Evolutionary conservation across 1,139 yeast genomes (phyloP), one percentile per base, ranked within the genome.

Genomic region (Lodderomyces jiufengensis): DNA sequence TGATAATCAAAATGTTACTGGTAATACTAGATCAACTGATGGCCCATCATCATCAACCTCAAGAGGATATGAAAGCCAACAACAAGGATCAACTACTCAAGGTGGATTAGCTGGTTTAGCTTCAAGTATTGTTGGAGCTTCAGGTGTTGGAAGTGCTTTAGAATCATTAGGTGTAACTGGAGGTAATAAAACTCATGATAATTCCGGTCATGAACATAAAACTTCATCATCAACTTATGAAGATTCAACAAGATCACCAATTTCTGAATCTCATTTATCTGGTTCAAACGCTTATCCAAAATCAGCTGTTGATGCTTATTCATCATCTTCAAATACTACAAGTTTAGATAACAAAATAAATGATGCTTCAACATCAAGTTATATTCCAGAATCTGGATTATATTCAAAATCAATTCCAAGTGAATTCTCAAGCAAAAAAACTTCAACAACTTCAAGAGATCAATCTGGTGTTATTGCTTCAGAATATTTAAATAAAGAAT

Each of bases 201-300:
- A 13, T 5, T 13, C 32, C 13, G 12, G 9, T 11, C 9, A 13
- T 5, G 33, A 11, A 9, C 18, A 9, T 8, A 23, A 30, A 10
- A n/a, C 21, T 12, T 10, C 18, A n/a, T 8, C 14, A 10, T 24
- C 11, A 3, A 10, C 24, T 13, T n/a, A 14, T 14, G 9, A 22
- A 21, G 38, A 25, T 16, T 27, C 29, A 9, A 14, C 22, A 23
- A 30, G 18, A 4, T 10, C 29, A 13, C 12, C 32, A 21, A 21
- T 4, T 24, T n/a, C 15, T 25, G 12, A 24, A 9, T 11, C 33
- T 27, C 36, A 37, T 27, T 35, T 32, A 18, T 29, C 29, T 29
- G 38, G 38, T 9, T 33, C 39, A n/a, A 32, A 28, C 20, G 36
- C 36, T 12, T 36, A 39, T 24, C 39, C 39, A 10, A 26, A 34